Conservation (phyloP, 1,139 yeast species). For the Candida tetrigidarum region DNA sequence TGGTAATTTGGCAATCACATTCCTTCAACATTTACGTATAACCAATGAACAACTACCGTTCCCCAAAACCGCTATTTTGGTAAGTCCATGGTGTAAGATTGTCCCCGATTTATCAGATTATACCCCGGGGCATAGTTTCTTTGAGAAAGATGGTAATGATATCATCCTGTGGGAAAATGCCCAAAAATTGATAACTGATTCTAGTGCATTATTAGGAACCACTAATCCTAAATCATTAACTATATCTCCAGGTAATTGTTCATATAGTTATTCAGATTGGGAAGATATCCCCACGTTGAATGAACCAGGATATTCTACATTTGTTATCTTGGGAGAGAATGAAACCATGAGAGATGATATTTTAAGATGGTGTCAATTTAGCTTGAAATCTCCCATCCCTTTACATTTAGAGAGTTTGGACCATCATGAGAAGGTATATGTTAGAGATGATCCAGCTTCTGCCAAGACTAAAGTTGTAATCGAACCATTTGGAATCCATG, state of each 20-base stretch:
- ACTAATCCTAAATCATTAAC: constrained; percentile 13
- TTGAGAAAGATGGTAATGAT: constrained; percentile 37
- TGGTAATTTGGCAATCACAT: constrained; percentile 38
- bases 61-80: constrained; percentile 37
- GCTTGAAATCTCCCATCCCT: constrained; percentile 32
- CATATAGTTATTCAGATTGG: constrained; percentile 36
- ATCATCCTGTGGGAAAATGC: constrained; percentile 26
- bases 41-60: constrained; percentile 20
- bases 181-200: constrained; percentile 6
- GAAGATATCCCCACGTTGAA: constrained; percentile 34
- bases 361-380: constrained; percentile 38
- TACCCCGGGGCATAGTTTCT: constrained; percentile 36
- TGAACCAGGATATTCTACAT: constrained; percentile 29
- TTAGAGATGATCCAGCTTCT: constrained; percentile 18
- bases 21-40: constrained; percentile 32
- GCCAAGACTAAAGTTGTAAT: constrained; percentile 27
- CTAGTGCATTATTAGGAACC: constrained; percentile 17
- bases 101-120: constrained; percentile 18
- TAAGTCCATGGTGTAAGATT: constrained; percentile 46
- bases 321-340: constrained; percentile 45
- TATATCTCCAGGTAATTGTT: constrained; percentile 22
- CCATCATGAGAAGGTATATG: constrained; percentile 22
- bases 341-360: constrained; percentile 49
- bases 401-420: constrained; percentile 26
- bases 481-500: constrained; percentile 53